Evolutionary conservation across 352 stramenopile species (phyloP).

Genomic region (Pythium scleroteichum): DNA sequence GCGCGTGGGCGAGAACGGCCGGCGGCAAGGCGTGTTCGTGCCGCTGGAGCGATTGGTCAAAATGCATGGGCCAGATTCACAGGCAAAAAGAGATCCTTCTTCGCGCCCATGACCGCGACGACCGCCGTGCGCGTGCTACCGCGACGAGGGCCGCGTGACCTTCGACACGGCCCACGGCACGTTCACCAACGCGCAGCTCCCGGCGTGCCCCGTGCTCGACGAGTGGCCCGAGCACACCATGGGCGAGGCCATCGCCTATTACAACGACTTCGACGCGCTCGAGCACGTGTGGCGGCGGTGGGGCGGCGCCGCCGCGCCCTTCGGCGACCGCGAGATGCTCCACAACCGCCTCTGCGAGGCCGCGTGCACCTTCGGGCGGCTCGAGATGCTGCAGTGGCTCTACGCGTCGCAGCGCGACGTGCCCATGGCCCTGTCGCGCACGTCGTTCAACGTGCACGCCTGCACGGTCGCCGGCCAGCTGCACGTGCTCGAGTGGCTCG

Average conservation of each 20-base stretch:
- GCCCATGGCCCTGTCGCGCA: background rate
- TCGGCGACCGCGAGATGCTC: constrained; percentile 1
- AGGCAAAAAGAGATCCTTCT: no score
- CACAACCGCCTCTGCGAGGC: constrained; percentile 3
- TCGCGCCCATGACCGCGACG: no score
- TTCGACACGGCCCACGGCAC: background rate
- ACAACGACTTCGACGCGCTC: constrained; percentile 6
- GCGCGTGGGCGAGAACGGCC: no score
- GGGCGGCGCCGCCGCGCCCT: background rate
- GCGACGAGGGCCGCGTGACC: constrained; percentile 9
- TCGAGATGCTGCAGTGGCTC: constrained; percentile 13
- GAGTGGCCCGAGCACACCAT: constrained; percentile 11
- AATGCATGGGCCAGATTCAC: no score
- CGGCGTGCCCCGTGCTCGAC: background rate
- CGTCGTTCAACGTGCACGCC: constrained; percentile 10
- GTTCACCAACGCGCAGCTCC: constrained; percentile 4
- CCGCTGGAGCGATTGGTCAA: no score
- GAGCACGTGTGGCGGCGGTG: background rate
- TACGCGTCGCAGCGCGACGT: constrained; percentile 7
- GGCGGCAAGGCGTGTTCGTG: no score
- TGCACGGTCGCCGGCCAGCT: constrained; percentile 7
- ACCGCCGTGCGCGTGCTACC: background rate
- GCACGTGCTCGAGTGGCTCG: constrained; percentile 14
- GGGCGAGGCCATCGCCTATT: constrained; percentile 10
- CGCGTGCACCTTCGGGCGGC: background rate